These are phyloP conservation scores for Castanopsis chinensis DNA, from an alignment of 306 rosid species.

Conservation along the genomic window DNA sequence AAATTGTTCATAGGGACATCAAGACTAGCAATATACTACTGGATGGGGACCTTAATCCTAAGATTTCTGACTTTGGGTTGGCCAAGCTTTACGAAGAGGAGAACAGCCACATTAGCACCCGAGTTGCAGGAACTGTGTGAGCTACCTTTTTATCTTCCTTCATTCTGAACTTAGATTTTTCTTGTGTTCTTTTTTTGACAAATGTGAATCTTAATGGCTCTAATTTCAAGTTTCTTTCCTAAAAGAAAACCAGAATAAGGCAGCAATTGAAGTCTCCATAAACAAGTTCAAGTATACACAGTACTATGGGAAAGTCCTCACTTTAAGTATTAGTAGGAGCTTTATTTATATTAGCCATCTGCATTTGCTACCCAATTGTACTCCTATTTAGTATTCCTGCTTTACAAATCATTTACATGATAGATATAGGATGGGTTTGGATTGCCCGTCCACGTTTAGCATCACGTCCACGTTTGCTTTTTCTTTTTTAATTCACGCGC, in stretches of 20 bases:
- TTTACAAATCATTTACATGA: not conserved
- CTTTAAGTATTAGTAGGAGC: not conserved
- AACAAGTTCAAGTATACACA: not conserved
- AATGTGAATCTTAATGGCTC: not conserved
- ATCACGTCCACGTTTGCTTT: too few species aligned
- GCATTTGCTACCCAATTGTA: not conserved
- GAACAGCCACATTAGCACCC: conserved; percentile 72
- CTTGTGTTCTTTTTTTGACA: not conserved
- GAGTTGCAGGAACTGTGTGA: conserved; percentile 52
- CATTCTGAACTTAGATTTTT: not conserved
- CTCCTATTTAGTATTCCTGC: not conserved
- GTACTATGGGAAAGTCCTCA: not conserved
- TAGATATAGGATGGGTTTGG: too few species aligned
- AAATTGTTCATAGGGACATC: conserved; percentile 81
- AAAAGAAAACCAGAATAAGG: not conserved
- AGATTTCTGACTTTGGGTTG: conserved; percentile 81
- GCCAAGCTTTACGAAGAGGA: conserved; percentile 71
- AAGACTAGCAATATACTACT: conserved; percentile 78
- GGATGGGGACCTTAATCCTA: conserved; percentile 59
- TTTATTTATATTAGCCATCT: not conserved
- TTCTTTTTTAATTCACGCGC: too few species aligned
- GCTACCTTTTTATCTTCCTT: not conserved
- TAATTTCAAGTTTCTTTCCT: not conserved
- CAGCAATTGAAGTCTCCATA: not conserved
- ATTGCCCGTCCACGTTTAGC: too few species aligned